Percentiles rank a stretch among this genome's conserved stretches.
Evolutionary conservation across 108 stramenopile species (phyloP).

Genomic region (Nitzschia sp.): DNA sequence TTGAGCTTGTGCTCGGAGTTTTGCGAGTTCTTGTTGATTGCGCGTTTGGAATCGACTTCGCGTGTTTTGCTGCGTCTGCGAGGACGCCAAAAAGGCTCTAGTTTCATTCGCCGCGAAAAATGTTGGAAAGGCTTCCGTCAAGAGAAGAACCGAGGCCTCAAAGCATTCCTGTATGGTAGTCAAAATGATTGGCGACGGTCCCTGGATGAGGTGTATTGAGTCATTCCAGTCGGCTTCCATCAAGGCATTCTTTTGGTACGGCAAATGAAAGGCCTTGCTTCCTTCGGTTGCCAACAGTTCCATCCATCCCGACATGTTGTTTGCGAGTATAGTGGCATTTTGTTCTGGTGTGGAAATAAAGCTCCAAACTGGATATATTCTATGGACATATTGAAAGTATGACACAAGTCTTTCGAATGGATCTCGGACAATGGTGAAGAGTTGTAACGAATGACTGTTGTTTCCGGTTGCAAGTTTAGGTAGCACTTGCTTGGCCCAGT

Average conservation of each 20-base stretch:
- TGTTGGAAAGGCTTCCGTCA: slow-evolving; percentile 21
- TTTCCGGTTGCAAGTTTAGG: background rate
- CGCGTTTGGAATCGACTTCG: background rate
- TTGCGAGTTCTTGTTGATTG: background rate
- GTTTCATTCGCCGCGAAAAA: background rate
- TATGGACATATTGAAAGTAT: slow-evolving; percentile 31
- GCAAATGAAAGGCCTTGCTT: background rate
- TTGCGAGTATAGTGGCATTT: slow-evolving; percentile 18
- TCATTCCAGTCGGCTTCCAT: background rate
- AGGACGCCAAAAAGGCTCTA: slow-evolving; percentile 2
- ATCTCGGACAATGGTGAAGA: slow-evolving; percentile 33
- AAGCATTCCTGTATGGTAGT: slow-evolving; percentile 32
- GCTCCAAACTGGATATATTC: slow-evolving; percentile 18
- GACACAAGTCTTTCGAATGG: slow-evolving; percentile 38
- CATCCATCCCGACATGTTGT: slow-evolving; percentile 32
- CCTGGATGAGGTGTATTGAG: slow-evolving; percentile 14
- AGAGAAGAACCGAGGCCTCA: slow-evolving; percentile 27
- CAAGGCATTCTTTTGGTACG: slow-evolving; percentile 10
- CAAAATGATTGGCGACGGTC: background rate
- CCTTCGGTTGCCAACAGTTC: slow-evolving; percentile 10
- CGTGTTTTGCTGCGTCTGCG: background rate
- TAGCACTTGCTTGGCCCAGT: slow-evolving; percentile 7
- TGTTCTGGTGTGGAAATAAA: slow-evolving; percentile 11
- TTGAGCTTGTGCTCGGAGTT: slow-evolving; percentile 9
- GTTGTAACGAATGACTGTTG: slow-evolving; percentile 1